A percentile compares a stretch with the other conserved stretches of the same genome.
phyloP scores from a whole-genome alignment of 202 grass and related monocot genomes.

The Musa balbisiana region DNA sequence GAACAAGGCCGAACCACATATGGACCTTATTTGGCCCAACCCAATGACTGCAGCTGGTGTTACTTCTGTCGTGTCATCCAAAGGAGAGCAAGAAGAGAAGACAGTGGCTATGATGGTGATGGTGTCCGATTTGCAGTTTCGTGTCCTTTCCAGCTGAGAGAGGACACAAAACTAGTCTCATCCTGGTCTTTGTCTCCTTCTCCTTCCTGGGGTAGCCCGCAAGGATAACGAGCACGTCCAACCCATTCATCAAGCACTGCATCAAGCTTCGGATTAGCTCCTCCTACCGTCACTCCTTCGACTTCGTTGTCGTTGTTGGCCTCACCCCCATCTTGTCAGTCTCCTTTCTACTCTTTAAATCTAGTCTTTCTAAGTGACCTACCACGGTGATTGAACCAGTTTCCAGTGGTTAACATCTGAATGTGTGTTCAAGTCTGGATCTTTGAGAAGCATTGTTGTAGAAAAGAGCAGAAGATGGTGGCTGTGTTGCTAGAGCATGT shows the following conservation, averaged over 20 bases:
- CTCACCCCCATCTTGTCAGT: constrained; percentile 61
- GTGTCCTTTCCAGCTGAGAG: background rate
- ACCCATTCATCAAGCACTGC: constrained; percentile 88
- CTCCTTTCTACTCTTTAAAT: background rate
- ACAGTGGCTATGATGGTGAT: background rate
- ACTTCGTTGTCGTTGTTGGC: constrained; percentile 55
- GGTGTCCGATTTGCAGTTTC: background rate
- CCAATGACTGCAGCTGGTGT: too few relatives aligned
- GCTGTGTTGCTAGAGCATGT: constrained; percentile 59
- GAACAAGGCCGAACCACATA: too few relatives aligned
- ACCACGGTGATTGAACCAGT: too few relatives aligned
- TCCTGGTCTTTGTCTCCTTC: background rate
- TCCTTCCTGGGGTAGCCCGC: background rate
- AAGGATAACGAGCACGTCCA: constrained; percentile 65
- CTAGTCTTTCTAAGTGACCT: too few relatives aligned
- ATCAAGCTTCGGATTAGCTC: constrained; percentile 74
- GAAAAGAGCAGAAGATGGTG: background rate
- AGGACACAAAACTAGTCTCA: background rate
- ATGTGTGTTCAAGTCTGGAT: background rate
- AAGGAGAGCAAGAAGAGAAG: too few relatives aligned
- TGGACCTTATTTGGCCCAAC: too few relatives aligned
- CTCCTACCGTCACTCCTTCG: constrained; percentile 50
- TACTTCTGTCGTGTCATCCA: background rate
- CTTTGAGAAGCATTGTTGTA: background rate
- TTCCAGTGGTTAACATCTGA: too few relatives aligned